Conservation (phyloP, 1,139 yeast species). For the Nakaseomyces sp. region DNA sequence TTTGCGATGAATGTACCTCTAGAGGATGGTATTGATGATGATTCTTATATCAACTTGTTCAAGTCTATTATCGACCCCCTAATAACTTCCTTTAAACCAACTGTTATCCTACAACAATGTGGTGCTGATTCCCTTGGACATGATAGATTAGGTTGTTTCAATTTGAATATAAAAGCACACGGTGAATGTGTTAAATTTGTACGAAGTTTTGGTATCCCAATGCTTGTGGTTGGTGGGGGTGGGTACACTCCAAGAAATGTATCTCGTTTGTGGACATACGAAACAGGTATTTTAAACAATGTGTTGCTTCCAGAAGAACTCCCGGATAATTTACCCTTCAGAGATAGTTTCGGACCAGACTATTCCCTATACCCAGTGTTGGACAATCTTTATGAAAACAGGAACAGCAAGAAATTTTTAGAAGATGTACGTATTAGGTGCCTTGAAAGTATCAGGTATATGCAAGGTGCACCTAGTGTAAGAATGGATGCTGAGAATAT, state of each 20-base stretch:
- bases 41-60: constrained; percentile 74
- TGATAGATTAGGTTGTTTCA: constrained; percentile 86
- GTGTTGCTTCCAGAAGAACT: constrained; percentile 65
- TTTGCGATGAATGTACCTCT: constrained; percentile 83
- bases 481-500: constrained; percentile 78
- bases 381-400: constrained; percentile 82
- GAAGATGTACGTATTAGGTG: constrained; percentile 72
- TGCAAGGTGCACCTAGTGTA: constrained; percentile 91
- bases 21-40: constrained; percentile 89
- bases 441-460: constrained; percentile 69
- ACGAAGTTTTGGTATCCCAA: constrained; percentile 78
- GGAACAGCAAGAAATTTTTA: constrained; percentile 73
- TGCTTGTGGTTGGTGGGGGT: constrained; percentile 94
- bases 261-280: constrained; percentile 89
- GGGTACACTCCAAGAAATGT: constrained; percentile 97
- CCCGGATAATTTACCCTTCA: constrained; percentile 74
- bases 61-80: constrained; percentile 76
- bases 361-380: constrained; percentile 81
- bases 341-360: constrained; percentile 89
- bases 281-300: constrained; percentile 79
- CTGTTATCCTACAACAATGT: constrained; percentile 83
- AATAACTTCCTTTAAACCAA: constrained; percentile 90
- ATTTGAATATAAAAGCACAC: constrained; percentile 85
- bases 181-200: constrained; percentile 91
- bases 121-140: constrained; percentile 93